Percentiles rank a stretch among this genome's conserved stretches.
Conservation (phyloP, 441 rosid genomes). For the Viola pubescens region DNA sequence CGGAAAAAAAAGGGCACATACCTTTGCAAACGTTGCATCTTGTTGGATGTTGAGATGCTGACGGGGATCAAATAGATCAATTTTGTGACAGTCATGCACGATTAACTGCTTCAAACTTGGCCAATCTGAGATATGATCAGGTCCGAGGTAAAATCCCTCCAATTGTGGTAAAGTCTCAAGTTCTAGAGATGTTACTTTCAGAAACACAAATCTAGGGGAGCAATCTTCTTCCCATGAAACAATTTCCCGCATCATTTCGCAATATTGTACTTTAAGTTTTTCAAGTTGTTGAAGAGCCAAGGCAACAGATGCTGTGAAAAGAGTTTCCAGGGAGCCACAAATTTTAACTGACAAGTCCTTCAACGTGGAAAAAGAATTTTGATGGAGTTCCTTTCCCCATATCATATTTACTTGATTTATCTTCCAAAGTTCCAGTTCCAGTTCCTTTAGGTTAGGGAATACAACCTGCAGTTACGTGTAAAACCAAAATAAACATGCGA, state of each 20-base stretch:
- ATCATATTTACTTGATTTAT: conserved; percentile 17
- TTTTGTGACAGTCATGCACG: no score
- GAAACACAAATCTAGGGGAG: not conserved
- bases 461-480: conserved; percentile 7
- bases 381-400: conserved; percentile 12
- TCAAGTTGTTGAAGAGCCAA: not conserved
- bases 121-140: no score
- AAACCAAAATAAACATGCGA: no score
- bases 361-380: conserved; percentile 13
- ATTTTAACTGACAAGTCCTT: not conserved
- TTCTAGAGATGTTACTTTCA: not conserved
- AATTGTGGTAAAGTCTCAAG: not conserved
- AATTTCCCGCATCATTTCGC: not conserved
- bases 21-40: no score
- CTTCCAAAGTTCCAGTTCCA: conserved; percentile 2
- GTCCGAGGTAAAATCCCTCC: no score
- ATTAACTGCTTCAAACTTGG: no score
- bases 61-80: no score
- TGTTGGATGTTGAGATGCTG: no score
- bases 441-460: conserved; percentile 12
- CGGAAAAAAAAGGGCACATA: no score
- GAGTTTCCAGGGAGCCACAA: not conserved
- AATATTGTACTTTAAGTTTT: not conserved
- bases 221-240: not conserved
- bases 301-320: not conserved